Evolutionary conservation across 2,329 filamentous ascomycete genomes (phyloP), one percentile per base, ranked within the genome.

Genomic region (Triangularia verruculosa): DNA sequence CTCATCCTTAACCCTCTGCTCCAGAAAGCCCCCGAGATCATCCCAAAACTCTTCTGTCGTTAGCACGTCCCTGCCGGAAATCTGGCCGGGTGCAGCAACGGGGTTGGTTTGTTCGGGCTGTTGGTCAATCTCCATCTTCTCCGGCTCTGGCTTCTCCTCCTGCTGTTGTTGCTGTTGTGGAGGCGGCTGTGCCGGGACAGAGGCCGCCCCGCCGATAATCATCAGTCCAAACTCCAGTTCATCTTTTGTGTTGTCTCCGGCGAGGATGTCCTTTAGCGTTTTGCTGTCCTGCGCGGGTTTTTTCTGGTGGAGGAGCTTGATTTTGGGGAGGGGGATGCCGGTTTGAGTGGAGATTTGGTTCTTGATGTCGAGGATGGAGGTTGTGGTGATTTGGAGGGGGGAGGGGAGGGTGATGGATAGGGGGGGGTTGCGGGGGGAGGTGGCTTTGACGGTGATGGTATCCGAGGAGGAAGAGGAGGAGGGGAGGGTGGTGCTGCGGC

Each of bases 301-400:
- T 80, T 95, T 96, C 76, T 91, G 91, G 73, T 89, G 85, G 66
- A 99, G 79, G 9, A 99, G 78, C 79, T 93, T 93, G 74, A 98
- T 86, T 81, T 96, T 97, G 43, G 89, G 86, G n/a, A 86, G 77
- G 2, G 87, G 83, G 63, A 91, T 83, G 25, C 82, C 79, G 4
- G 89, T 85, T 68, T 89, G 81, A 15, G 80, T 75, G 1, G 87
- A 83, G 52, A 97, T 87, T 2, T 83, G 80, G 59, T 83, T 79
- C 75, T 96, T 96, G 70, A 98, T 79, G 65, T 94, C 89, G 68
- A 91, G 87, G 53, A 97, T 82, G 1, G 89, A 92, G 0, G 91
- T 93, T 61, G 86, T 87, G 61, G 86, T 87, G 39, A 63, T 47
- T 1, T 88, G 78, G 62, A 88, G 83, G 2, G 85, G 79, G 4